These are phyloP conservation scores for Hypoxylon sp. DNA, from an alignment of 2,329 filamentous ascomycete genomes.

Conservation along the genomic window DNA sequence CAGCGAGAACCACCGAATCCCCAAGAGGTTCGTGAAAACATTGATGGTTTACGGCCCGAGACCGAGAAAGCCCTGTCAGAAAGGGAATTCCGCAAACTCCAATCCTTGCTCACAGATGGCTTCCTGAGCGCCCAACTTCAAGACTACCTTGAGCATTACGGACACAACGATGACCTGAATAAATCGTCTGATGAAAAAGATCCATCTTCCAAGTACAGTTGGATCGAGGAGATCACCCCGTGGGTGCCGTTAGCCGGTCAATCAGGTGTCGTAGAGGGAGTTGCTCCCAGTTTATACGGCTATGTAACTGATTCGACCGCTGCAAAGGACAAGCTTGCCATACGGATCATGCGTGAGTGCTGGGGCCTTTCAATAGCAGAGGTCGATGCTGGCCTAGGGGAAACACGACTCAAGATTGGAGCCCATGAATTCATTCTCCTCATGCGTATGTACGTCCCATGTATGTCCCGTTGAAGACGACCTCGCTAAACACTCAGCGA, in stretches of 20 bases:
- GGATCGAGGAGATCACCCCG: slow-evolving; percentile 59
- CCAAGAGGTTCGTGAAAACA: slow-evolving; percentile 61
- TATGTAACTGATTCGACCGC: slow-evolving; percentile 51
- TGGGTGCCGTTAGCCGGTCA: slow-evolving; percentile 59
- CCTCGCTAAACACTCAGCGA: slow-evolving; percentile 24
- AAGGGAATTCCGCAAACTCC: slow-evolving; percentile 61
- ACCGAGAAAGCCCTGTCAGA: slow-evolving; percentile 57
- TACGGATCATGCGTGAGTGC: slow-evolving; percentile 62
- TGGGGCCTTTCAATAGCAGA: slow-evolving; percentile 68
- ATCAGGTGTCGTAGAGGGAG: slow-evolving; percentile 27
- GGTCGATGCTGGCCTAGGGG: slow-evolving; percentile 60
- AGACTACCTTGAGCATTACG: slow-evolving; percentile 57
- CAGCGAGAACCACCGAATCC: slow-evolving; percentile 48
- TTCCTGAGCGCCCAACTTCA: slow-evolving; percentile 65
- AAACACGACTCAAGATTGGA: slow-evolving; percentile 58
- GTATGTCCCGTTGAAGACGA: not conserved
- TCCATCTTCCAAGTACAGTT: slow-evolving; percentile 49
- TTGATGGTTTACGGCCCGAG: slow-evolving; percentile 64
- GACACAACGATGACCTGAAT: not conserved
- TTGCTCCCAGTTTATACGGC: slow-evolving; percentile 48
- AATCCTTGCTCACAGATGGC: slow-evolving; percentile 58
- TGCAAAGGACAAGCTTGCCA: slow-evolving; percentile 60
- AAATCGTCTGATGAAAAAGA: slow-evolving; percentile 1
- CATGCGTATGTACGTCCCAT: slow-evolving; percentile 57
- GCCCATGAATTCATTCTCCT: slow-evolving; percentile 62